Evolutionary conservation across 805 yeast genomes (phyloP).

Genomic region (Ogataea methanolica): DNA sequence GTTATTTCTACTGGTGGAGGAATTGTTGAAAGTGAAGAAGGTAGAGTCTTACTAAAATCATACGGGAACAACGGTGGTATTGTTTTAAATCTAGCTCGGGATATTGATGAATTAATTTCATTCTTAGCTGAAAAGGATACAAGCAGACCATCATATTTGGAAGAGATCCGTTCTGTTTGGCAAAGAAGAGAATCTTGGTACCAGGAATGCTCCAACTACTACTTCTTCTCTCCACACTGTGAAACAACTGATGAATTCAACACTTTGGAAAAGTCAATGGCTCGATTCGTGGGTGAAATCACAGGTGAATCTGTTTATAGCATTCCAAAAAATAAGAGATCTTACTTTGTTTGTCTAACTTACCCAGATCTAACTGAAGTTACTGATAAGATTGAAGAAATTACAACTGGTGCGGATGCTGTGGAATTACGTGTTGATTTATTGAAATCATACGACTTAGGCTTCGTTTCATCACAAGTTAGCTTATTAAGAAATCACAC

Average conservation of each 20-base stretch:
- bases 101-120: slow-evolving; percentile 70
- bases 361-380: slow-evolving; percentile 51
- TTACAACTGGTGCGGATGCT: slow-evolving; percentile 70
- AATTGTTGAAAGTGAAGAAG: slow-evolving; percentile 69
- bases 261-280: slow-evolving; percentile 55
- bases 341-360: slow-evolving; percentile 71
- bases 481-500: slow-evolving; percentile 62
- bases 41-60: slow-evolving; percentile 58
- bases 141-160: slow-evolving; percentile 81
- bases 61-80: slow-evolving; percentile 54
- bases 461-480: slow-evolving; percentile 69
- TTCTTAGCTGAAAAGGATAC: slow-evolving; percentile 70
- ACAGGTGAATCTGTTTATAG: slow-evolving; percentile 45
- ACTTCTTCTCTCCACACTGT: slow-evolving; percentile 76
- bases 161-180: slow-evolving; percentile 83
- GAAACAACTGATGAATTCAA: slow-evolving; percentile 47
- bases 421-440: slow-evolving; percentile 81
- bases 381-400: slow-evolving; percentile 42
- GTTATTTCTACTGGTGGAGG: slow-evolving; percentile 97
- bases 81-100: slow-evolving; percentile 88
- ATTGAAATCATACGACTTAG: slow-evolving; percentile 43
- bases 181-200: slow-evolving; percentile 74
- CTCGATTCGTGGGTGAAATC: slow-evolving; percentile 51
- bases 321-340: slow-evolving; percentile 41
- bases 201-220: slow-evolving; percentile 70